A percentile compares a stretch with the other conserved stretches of the same genome.
These are phyloP conservation scores for Fusarium coffeatum DNA, from an alignment of 2,329 filamentous ascomycete species.

Conservation along the genomic window DNA sequence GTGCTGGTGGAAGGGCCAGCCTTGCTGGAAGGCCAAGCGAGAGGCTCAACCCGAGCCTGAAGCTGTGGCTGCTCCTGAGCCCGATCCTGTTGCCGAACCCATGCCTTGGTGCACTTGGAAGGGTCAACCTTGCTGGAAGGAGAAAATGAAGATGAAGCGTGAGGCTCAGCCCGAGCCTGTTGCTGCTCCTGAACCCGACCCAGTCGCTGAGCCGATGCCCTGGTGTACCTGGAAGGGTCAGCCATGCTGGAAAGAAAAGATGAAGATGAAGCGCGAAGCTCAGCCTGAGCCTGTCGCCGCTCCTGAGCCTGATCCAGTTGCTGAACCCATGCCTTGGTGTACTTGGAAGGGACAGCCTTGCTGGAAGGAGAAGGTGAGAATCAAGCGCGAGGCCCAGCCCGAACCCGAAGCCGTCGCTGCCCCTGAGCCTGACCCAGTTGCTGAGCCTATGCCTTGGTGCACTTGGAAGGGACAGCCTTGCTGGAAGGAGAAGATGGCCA, in stretches of 20 bases:
- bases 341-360: conserved; percentile 55
- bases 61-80: conserved; percentile 23
- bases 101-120: conserved; percentile 51
- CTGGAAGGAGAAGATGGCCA: conserved; percentile 13
- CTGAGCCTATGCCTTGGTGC: conserved; percentile 17
- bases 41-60: conserved; percentile 10
- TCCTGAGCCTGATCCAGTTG: conserved; percentile 36
- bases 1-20: conserved; percentile 54
- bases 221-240: conserved; percentile 20
- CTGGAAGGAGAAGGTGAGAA: conserved; percentile 47
- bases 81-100: conserved; percentile 30
- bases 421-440: neutral
- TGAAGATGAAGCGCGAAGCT: neutral
- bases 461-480: conserved; percentile 23
- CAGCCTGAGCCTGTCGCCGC: conserved; percentile 26
- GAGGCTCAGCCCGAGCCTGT: conserved; percentile 9
- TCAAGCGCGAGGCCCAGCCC: conserved; percentile 13
- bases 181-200: neutral
- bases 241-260: conserved; percentile 17
- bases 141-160: conserved; percentile 43
- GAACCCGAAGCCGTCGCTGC: conserved; percentile 1
- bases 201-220: neutral
- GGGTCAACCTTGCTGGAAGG: conserved; percentile 56
- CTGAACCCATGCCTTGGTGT: conserved; percentile 47
- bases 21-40: conserved; percentile 55